Conservation (phyloP, 805 yeast species). For the Saccharomycopsis schoenii region DNA sequence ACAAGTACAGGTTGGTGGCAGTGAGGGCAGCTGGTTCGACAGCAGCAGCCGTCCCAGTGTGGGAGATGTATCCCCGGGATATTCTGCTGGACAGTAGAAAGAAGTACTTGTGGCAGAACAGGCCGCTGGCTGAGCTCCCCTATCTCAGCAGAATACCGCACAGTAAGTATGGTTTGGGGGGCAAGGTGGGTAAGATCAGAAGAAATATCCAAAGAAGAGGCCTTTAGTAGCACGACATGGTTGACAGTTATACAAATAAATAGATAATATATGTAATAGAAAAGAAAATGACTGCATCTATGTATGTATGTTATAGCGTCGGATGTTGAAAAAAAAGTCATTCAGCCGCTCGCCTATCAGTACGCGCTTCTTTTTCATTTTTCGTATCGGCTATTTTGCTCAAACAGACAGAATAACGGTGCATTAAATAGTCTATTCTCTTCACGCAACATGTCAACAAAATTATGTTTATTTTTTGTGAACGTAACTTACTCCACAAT, state of each 20-base stretch:
- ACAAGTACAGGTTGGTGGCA: constrained; percentile 3
- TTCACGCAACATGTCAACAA: neutral
- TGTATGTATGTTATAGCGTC: neutral
- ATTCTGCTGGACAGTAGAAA: neutral
- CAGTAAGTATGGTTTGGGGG: constrained; percentile 32
- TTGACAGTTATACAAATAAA: neutral
- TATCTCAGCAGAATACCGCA: neutral
- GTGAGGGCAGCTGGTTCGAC: constrained; percentile 4
- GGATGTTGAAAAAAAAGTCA: neutral
- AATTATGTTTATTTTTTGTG: neutral
- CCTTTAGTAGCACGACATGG: neutral
- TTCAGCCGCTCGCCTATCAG: neutral
- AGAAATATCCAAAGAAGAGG: constrained; percentile 34
- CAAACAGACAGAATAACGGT: neutral
- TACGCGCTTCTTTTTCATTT: neutral
- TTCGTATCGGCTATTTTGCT: neutral
- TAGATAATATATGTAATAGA: neutral
- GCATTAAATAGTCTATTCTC: neutral
- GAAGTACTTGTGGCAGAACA: neutral
- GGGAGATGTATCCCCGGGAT: constrained; percentile 26
- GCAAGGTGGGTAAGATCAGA: constrained; percentile 40
- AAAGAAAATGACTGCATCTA: neutral
- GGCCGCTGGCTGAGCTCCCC: neutral
- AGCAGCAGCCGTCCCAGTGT: constrained; percentile 17
- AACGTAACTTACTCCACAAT: neutral